A percentile compares a stretch with the other conserved stretches of the same genome.
Conservation (phyloP, 2,329 filamentous ascomycete species). For the Botryosphaeria dothidea region DNA sequence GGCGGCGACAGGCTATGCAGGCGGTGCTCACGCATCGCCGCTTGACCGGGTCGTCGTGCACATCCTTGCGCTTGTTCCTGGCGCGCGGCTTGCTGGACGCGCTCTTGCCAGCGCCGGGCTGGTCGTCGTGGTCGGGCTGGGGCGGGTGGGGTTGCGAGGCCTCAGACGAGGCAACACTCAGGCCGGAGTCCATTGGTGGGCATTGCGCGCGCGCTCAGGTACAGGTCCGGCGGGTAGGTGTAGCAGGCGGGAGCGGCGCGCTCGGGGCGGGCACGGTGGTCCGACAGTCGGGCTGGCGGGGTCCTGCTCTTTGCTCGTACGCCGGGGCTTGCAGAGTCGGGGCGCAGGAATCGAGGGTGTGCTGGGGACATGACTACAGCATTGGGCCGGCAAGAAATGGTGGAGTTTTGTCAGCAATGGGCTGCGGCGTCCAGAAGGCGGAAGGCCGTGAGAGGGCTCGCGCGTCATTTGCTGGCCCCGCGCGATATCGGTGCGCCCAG, state of each 20-base stretch:
- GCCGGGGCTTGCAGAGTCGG: too few species aligned
- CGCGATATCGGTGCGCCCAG: constrained; percentile 10
- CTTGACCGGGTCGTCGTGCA: constrained; percentile 42
- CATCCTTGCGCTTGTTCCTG: constrained; percentile 36
- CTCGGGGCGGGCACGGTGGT: neutral
- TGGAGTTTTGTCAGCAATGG: constrained; percentile 12
- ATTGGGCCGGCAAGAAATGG: neutral
- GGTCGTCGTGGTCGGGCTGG: neutral
- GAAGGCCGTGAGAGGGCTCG: neutral
- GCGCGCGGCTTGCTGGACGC: constrained; percentile 30
- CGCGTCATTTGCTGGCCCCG: neutral
- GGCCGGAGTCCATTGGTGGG: constrained; percentile 19
- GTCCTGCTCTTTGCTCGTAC: too few species aligned
- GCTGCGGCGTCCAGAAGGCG: neutral
- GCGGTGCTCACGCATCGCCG: constrained; percentile 44
- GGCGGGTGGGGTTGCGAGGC: neutral
- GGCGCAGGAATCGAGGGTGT: neutral
- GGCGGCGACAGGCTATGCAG: constrained; percentile 42
- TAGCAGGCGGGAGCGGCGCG: neutral
- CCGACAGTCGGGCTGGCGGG: neutral
- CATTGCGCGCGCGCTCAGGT: constrained; percentile 11
- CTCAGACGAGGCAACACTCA: constrained; percentile 25
- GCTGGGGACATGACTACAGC: neutral
- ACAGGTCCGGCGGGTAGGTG: neutral
- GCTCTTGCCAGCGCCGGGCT: neutral